Conservation (phyloP, 2,329 filamentous ascomycete genomes). For the Verticillium isaacii region DNA sequence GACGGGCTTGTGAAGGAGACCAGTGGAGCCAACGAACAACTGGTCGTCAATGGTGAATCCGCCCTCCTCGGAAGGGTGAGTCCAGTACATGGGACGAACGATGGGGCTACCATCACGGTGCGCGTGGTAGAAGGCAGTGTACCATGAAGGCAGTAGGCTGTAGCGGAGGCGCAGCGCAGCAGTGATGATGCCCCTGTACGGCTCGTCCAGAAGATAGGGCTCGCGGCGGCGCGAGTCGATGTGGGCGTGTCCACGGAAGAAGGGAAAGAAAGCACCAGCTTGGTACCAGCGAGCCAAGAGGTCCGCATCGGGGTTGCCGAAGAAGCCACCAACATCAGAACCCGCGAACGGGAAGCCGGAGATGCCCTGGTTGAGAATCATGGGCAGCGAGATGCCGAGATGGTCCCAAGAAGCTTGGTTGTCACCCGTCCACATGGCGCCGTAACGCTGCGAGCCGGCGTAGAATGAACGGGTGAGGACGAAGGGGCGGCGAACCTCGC, state of each 20-base stretch:
- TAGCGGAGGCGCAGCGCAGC: constrained; percentile 86
- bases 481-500: constrained; percentile 81
- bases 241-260: constrained; percentile 95
- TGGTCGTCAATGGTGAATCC: constrained; percentile 92
- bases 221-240: constrained; percentile 93
- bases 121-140: constrained; percentile 92
- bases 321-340: constrained; percentile 96
- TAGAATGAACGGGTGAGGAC: constrained; percentile 91
- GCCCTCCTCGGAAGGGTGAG: constrained; percentile 77
- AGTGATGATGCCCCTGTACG: constrained; percentile 81
- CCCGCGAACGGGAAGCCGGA: constrained; percentile 91
- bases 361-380: constrained; percentile 90
- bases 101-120: constrained; percentile 80
- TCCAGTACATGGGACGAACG: constrained; percentile 87
- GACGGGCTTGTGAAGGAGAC: constrained; percentile 88
- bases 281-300: constrained; percentile 95
- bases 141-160: constrained; percentile 86
- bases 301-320: constrained; percentile 92
- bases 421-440: constrained; percentile 98
- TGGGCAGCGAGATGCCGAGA: constrained; percentile 82
- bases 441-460: constrained; percentile 80
- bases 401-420: constrained; percentile 94
- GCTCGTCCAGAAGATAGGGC: constrained; percentile 82
- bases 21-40: constrained; percentile 83
- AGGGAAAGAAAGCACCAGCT: constrained; percentile 92